Evolutionary conservation across 129 eudicot species (phyloP), one percentile per base, ranked within the genome.

Genomic region (Flaveria robusta): DNA sequence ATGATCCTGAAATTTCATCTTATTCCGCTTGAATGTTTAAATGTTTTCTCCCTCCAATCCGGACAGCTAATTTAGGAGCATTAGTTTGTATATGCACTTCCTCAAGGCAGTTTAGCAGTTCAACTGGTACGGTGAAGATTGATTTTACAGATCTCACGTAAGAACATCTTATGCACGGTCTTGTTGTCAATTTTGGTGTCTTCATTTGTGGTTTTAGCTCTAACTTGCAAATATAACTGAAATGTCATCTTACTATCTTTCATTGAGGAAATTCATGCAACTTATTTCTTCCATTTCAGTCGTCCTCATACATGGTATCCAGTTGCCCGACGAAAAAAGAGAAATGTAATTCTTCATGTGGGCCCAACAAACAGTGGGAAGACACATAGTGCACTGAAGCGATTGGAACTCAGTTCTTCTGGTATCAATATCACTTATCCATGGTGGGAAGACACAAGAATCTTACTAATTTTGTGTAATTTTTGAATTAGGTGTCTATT

Each of bases 321-420:
- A 20, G 77, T 68, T 81, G 99, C 99, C 69, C 93, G 97, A 62
- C 71, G 86, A 55, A 94, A 91, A 75, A 89, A 81, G 52, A 83
- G 99, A 68, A 87, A 81, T 78, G 85, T 94, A 72, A 43, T 87
- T 65, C 91, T 94, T 71, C 99, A 94, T 34, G 94, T 94, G 51
- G 99, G 99, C 34, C 99, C 99, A 27, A 94, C 99, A 79, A 94
- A 94, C 77, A 94, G 99, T 77, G 97, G 99, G 43, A 94, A 94
- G 87, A 94, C 99, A 70, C 78, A 89, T 69, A 86, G 89, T 70
- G 99, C 99, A 27, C 65, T 94, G 67, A 91, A 94, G 81, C 87
- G 71, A 50, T 75, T 94, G 84, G 93, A 94, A 84, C 80, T 74
- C 34, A 87, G 96, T 74, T 84, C 96, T 77, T 87, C 97, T 37